Conservation (phyloP, 2,329 filamentous ascomycete species). For the Podosphaera aphanis region DNA sequence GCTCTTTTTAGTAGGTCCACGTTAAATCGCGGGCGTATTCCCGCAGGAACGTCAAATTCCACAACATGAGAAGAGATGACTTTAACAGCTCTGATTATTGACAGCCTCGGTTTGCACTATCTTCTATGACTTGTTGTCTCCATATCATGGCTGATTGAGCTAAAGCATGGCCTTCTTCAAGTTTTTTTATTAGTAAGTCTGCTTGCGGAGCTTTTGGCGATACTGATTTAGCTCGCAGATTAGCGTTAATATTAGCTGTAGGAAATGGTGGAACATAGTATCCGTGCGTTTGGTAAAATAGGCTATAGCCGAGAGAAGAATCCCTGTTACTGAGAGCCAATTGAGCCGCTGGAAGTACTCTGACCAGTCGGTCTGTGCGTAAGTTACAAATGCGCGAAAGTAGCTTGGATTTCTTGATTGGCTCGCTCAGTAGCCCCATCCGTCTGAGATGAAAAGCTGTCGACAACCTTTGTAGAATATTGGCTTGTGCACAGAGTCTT, state of each 20-base stretch:
- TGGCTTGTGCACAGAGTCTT: too few relatives aligned
- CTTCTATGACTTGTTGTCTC: too few relatives aligned
- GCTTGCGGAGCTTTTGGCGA: background rate
- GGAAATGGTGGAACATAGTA: background rate
- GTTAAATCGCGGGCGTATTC: background rate
- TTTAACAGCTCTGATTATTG: background rate
- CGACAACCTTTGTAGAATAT: background rate
- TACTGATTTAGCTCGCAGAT: too few relatives aligned
- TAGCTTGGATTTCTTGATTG: background rate
- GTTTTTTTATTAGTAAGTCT: background rate
- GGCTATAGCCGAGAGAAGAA: background rate
- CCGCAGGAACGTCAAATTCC: background rate
- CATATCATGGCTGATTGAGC: background rate
- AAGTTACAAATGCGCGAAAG: background rate
- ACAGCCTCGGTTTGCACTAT: background rate
- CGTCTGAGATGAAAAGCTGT: background rate
- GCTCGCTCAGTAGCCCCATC: background rate
- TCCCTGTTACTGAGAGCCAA: conserved; percentile 1
- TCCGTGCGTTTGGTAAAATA: background rate
- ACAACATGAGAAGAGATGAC: background rate
- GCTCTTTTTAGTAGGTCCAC: too few relatives aligned
- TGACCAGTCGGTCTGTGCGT: background rate
- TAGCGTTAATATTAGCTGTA: background rate
- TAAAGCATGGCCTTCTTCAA: background rate
- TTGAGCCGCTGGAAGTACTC: background rate